Evolutionary conservation across 1,284 basidiomycete genomes (phyloP), one percentile per base, ranked within the genome.

Genomic region (Fistulina hepatica): DNA sequence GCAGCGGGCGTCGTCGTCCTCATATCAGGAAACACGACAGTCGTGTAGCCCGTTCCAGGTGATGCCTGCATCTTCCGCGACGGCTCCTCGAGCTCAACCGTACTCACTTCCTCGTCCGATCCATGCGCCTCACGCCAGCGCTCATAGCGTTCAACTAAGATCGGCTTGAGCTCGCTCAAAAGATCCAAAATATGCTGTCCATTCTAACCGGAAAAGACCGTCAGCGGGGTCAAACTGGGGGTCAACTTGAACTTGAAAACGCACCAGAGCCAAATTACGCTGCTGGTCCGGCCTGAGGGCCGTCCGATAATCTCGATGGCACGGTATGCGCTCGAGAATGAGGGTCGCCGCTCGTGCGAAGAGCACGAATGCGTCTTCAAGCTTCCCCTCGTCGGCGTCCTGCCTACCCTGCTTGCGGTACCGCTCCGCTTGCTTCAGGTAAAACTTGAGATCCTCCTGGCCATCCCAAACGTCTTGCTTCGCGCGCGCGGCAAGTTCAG

Each of bases 171-270:
- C 22, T 65, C 58, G 22, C 64, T 55, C 12, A 76, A 65, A 43
- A 61, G 59, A 43, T 63, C 60, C 22, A 82, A 61, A 37, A 81
- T 79, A 40, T 78, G 69, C 54, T 80, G 73, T 9, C 80, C 80
- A 42, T 82, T 81, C 80, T 82, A 43, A 37, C 26, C 40, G 24
- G 23, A 28, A 37, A 30, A 24, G 21, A 25, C 23, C 26, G 35
- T 43, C 23, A 31, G 17, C 31, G 23, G 11, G 24, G 15, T 24
- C 24, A 40, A 19, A 20, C 25, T 6, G 30, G 35, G 32, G 21
- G 27, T 21, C 13, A 23, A 21, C 32, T 11, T 28, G 19, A 24
- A 21, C 34, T 36, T n/a, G 26, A 40, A 38, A 30, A 66, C 73
- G 54, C 49, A 77, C 74, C 63, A 70, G 51, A 10, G 58, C 61